Evolutionary conservation across 2,329 filamentous ascomycete genomes (phyloP), one percentile per base, ranked within the genome.

Genomic region (Aspergillus unguis): DNA sequence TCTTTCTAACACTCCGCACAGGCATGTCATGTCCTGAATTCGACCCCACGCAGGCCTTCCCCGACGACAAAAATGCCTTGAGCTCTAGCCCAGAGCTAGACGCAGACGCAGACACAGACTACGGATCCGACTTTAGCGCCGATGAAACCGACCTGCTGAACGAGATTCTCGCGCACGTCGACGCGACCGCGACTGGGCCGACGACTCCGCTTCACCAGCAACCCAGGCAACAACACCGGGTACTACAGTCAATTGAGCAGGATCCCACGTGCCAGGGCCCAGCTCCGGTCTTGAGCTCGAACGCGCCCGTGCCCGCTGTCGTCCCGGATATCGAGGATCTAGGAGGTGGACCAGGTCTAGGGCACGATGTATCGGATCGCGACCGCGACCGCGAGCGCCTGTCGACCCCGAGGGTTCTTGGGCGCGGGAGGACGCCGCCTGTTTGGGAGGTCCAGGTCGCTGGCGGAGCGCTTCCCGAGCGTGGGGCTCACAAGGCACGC

Each of bases 51-150:
- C 49, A 54, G 11, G 3, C 11, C 32, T 10, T 17, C 28, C 28
- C 50, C 31, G 51, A 60, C 28, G 56, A 66, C 28, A 55, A 35
- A 27, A 33, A 50, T 40, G 43, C 17, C 32, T 25, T 40, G 29
- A 46, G 9, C 36, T 29, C 31, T 4, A 62, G 59, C 17, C 17
- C 17, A 17, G 17, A 17, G 17, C 17, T 17, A 17, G 17, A 17
- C 17, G 17, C 1, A 17, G 17, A 17, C 17, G 17, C 17, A 17
- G 17, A 17, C 43, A 84, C 80, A 67, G 82, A 85, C 58, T 86
- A 86, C 77, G 84, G 82, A 55, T 84, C 81, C 4, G 84, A 87
- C 55, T 78, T 86, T 58, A 78, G 80, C 6, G 68, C 75, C 3
- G 79, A 82, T 57, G 81, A 85, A 70, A 78, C 82, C 56, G 75